Base-by-base conservation (phyloP, 202 grass and related monocot genomes). In the Setaria italica region DNA sequence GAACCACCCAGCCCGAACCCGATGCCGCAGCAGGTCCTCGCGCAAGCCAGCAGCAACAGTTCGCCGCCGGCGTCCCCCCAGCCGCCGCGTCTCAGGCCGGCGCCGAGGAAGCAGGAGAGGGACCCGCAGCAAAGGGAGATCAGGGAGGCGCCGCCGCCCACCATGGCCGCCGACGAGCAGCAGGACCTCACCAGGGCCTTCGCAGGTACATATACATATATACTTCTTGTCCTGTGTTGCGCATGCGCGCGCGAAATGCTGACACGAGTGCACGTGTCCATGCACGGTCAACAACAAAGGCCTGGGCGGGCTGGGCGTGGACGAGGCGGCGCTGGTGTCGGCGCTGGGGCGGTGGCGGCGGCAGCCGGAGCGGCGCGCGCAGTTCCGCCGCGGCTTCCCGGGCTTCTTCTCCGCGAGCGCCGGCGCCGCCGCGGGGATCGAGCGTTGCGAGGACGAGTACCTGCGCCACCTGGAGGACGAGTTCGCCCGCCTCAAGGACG, bases 401-500 rank as follows among this genome's bases (percentile, higher is more conserved):
- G 77, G 69, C 17, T 92, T 94, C 89, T 94, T 97, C 88, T 71
- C 84, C 0, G 9, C 69, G 19, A 64, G 65, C 67, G 84, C 67
- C 30, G 76, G 74, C 81, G 85, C 86, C 8, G 63, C 16, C 14
- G 84, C 88, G 10, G 81, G 58, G 45, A 90, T 97, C n/a, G 92
- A 97, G 75, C 88, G 82, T 62, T 94, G 90, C 70, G 87, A 94
- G 42, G 95, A 97, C 68, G 90, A 88, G 59, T 97, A 86, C 77
- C 41, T 94, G 68, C 70, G 70, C 0, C 86, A 53, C 89, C 86
- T 94, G 9, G 57, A 94, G 77, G 29, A 49, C 3, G 95, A 97
- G 84, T 97, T 97, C 84, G 63, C 90, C 10, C 90, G 95, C 2
- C 80, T 97, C 86, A 91, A 90, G 95, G 85, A 88, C 82, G 58